phyloP scores from a whole-genome alignment of 1,284 basidiomycete species.

The Fomitiporia mediterranea region DNA sequence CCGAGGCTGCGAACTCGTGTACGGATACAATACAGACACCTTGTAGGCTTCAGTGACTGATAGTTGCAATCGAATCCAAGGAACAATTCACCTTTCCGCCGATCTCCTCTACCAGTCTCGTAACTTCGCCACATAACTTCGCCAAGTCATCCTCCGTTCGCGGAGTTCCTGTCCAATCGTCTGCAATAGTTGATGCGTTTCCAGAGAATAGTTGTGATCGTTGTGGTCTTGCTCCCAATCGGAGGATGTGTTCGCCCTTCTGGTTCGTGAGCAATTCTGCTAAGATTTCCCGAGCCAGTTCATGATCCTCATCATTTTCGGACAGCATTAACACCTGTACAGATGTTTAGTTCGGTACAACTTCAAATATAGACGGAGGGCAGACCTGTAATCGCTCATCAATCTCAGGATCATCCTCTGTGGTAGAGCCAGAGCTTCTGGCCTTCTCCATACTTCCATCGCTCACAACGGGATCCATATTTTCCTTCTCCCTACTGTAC shows the following conservation, averaged over 20 bases:
- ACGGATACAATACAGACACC: slow-evolving; percentile 54
- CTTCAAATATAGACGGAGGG: slow-evolving; percentile 2
- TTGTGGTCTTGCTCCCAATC: slow-evolving; percentile 61
- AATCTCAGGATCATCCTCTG: slow-evolving; percentile 34
- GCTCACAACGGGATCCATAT: slow-evolving; percentile 31
- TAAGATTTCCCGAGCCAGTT: slow-evolving; percentile 55
- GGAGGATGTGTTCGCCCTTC: slow-evolving; percentile 66
- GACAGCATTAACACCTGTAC: slow-evolving; percentile 36
- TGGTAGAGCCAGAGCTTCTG: slow-evolving; percentile 5
- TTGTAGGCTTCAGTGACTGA: slow-evolving; percentile 25
- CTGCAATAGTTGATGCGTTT: slow-evolving; percentile 33
- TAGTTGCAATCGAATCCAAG: background rate
- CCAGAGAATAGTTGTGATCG: slow-evolving; percentile 49
- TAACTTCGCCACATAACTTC: slow-evolving; percentile 40
- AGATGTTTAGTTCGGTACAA: background rate
- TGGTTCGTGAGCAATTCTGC: slow-evolving; percentile 61
- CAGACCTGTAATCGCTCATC: slow-evolving; percentile 59
- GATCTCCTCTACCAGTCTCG: slow-evolving; percentile 56
- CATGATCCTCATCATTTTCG: slow-evolving; percentile 37
- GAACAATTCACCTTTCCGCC: slow-evolving; percentile 58
- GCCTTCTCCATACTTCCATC: slow-evolving; percentile 17
- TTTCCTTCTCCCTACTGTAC: slow-evolving; percentile 38
- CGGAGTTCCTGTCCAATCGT: slow-evolving; percentile 51
- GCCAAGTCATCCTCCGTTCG: slow-evolving; percentile 50
- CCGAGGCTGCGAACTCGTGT: slow-evolving; percentile 44